phyloP scores from a whole-genome alignment of 2,329 filamentous ascomycete genomes.

The Pseudodiploospora longispora region DNA sequence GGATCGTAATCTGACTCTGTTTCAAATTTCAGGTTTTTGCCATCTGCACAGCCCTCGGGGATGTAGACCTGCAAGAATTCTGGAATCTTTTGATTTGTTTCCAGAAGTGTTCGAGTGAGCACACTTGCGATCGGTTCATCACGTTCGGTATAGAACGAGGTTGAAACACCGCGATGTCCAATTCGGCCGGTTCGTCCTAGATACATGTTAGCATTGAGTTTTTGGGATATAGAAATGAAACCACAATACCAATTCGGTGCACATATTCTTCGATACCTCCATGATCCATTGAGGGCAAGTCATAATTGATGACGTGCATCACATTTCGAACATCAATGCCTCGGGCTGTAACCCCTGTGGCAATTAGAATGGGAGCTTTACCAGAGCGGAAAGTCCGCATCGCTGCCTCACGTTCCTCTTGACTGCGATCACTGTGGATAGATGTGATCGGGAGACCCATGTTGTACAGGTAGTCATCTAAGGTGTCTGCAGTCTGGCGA shows the following conservation, averaged over 20 bases:
- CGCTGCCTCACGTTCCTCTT: conserved; percentile 85
- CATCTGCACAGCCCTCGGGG: conserved; percentile 43
- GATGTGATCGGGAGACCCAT: conserved; percentile 72
- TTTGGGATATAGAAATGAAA: background rate
- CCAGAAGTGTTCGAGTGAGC: conserved; percentile 73
- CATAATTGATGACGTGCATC: conserved; percentile 88
- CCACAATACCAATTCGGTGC: conserved; percentile 74
- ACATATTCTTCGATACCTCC: conserved; percentile 93
- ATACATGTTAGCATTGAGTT: conserved; percentile 2
- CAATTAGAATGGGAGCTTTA: conserved; percentile 68
- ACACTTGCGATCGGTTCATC: conserved; percentile 66
- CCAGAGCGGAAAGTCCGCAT: conserved; percentile 77
- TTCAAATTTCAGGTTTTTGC: conserved; percentile 44
- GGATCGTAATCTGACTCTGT: conserved; percentile 46
- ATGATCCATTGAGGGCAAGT: conserved; percentile 64
- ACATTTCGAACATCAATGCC: conserved; percentile 85
- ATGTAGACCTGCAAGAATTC: conserved; percentile 66
- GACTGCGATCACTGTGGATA: conserved; percentile 80
- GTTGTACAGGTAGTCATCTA: conserved; percentile 87
- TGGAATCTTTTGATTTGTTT: conserved; percentile 70
- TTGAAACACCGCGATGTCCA: conserved; percentile 76
- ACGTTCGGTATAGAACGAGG: conserved; percentile 77
- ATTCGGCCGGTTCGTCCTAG: conserved; percentile 87
- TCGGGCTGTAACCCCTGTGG: conserved; percentile 79
- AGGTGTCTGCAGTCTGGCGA: conserved; percentile 67